These are phyloP conservation scores for Flaveria sonorensis DNA, from an alignment of 129 eudicot species.

Conservation along the genomic window DNA sequence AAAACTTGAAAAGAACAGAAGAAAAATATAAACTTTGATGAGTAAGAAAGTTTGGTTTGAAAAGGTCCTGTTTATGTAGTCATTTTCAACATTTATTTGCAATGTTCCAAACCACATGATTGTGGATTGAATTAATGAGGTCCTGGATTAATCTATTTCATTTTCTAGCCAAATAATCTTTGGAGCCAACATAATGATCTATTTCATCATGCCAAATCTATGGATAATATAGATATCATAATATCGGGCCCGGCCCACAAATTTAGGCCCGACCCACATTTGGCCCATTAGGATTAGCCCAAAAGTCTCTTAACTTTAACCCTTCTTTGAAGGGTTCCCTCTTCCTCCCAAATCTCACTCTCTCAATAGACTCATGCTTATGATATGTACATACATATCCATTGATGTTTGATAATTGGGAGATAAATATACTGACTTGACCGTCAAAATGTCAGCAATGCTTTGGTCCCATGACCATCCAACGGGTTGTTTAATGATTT, in stretches of 20 bases:
- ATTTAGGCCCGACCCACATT: not conserved
- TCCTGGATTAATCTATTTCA: conserved; percentile 24
- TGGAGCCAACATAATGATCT: conserved; percentile 3
- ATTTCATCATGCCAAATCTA: not conserved
- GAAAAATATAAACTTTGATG: conserved; percentile 19
- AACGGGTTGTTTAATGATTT: not conserved
- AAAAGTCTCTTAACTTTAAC: not conserved
- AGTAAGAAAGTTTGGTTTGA: conserved; percentile 13
- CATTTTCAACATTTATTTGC: conserved; percentile 33
- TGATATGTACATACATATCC: too few relatives aligned
- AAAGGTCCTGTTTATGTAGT: conserved; percentile 37
- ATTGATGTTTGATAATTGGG: too few relatives aligned
- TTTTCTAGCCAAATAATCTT: conserved; percentile 18
- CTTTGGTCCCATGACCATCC: not conserved
- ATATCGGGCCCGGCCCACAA: not conserved
- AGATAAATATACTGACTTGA: too few relatives aligned
- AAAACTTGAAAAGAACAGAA: conserved; percentile 20
- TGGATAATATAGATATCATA: not conserved
- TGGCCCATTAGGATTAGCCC: not conserved
- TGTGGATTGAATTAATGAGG: conserved; percentile 39
- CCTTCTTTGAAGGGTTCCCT: too few relatives aligned
- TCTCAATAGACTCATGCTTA: too few relatives aligned
- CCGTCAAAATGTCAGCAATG: too few relatives aligned
- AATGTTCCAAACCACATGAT: conserved; percentile 39
- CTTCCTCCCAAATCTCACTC: too few relatives aligned